These are phyloP conservation scores for Leptosphaerulina australis DNA, from an alignment of 2,329 filamentous ascomycete genomes.

Conservation along the genomic window DNA sequence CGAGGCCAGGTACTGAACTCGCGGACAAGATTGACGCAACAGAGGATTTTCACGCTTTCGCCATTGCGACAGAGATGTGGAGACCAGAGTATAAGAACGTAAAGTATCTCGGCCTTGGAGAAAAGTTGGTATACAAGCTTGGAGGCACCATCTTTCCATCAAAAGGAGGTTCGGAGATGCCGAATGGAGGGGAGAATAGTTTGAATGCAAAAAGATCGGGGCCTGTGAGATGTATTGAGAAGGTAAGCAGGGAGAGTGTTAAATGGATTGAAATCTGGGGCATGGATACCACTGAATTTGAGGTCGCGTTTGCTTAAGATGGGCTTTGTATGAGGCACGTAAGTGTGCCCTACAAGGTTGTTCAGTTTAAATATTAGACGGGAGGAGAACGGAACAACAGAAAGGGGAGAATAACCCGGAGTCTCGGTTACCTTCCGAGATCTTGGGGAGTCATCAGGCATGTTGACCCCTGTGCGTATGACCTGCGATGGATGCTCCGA, in stretches of 20 bases:
- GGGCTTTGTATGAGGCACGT: not conserved
- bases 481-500: no score
- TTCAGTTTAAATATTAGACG: not conserved
- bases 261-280: slow-evolving; percentile 54
- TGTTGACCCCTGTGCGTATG: no score
- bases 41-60: slow-evolving; percentile 43
- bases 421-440: no score
- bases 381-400: no score
- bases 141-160: slow-evolving; percentile 39
- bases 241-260: slow-evolving; percentile 45
- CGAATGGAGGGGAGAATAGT: slow-evolving; percentile 27
- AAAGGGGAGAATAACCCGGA: no score
- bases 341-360: not conserved
- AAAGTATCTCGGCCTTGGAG: slow-evolving; percentile 50
- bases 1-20: slow-evolving; percentile 34
- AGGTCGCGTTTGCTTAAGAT: slow-evolving; percentile 35
- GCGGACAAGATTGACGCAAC: slow-evolving; percentile 33
- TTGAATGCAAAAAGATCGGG: slow-evolving; percentile 37
- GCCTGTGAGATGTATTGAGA: slow-evolving; percentile 40
- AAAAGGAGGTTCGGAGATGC: slow-evolving; percentile 16
- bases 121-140: slow-evolving; percentile 46
- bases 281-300: slow-evolving; percentile 48
- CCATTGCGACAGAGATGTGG: slow-evolving; percentile 43
- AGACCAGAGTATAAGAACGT: slow-evolving; percentile 43
- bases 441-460: no score